Evolutionary conservation across 2,329 filamentous ascomycete species (phyloP).

Genomic region (Penicillium oxalicum): DNA sequence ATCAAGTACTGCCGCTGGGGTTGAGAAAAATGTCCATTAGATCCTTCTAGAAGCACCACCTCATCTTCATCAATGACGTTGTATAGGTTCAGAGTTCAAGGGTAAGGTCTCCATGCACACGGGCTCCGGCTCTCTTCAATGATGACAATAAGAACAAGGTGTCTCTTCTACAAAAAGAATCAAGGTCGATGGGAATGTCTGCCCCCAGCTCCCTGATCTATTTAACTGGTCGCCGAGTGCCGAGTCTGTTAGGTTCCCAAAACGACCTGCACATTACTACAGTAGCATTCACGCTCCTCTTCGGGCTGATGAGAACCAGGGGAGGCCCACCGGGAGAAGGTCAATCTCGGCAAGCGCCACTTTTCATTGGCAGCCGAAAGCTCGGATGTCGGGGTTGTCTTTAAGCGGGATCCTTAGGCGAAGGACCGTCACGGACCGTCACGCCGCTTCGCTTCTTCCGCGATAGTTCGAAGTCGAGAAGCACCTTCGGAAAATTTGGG

Average conservation of each 20-base stretch:
- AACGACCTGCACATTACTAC: too few species aligned
- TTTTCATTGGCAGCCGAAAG: constrained; percentile 30
- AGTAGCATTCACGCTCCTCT: too few species aligned
- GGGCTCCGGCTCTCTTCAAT: too few species aligned
- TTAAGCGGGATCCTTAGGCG: constrained; percentile 35
- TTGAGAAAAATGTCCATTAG: not conserved
- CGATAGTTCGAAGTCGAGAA: not conserved
- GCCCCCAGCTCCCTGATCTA: too few species aligned
- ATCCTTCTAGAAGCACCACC: not conserved
- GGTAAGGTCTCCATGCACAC: too few species aligned
- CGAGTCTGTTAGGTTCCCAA: too few species aligned
- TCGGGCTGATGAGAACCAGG: not conserved
- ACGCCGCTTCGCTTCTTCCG: not conserved
- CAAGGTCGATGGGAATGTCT: too few species aligned
- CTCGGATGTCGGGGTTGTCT: constrained; percentile 28
- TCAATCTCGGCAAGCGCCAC: constrained; percentile 27
- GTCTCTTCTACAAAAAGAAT: too few species aligned
- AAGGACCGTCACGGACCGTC: constrained; percentile 12
- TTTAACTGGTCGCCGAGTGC: too few species aligned
- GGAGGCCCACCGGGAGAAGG: constrained; percentile 1
- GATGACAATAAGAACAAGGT: too few species aligned
- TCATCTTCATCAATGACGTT: not conserved
- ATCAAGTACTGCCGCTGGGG: not conserved
- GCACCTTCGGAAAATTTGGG: not conserved
- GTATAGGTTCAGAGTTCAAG: too few species aligned